Conservation (phyloP, 2,329 filamentous ascomycete species). For the Metarhizium sp. region DNA sequence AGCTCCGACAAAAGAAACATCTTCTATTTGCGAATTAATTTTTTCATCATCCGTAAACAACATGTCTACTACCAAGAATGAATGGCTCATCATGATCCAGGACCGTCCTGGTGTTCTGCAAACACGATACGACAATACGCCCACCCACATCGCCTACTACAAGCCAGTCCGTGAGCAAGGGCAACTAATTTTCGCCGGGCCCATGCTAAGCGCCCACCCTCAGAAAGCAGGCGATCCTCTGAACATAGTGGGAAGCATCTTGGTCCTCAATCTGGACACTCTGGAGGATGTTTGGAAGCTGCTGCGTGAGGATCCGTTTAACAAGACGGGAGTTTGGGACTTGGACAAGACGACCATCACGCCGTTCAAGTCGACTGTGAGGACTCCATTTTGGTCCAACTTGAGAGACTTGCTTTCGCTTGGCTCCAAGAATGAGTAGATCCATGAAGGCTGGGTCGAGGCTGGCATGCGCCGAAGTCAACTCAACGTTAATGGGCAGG, state of each 20-base stretch:
- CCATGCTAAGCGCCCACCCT: background rate
- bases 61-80: background rate
- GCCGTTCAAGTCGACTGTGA: background rate
- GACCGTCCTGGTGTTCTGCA: background rate
- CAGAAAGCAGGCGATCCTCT: background rate
- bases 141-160: background rate
- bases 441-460: background rate
- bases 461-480: background rate
- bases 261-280: background rate
- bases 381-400: background rate
- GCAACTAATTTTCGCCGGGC: background rate
- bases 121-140: background rate
- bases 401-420: background rate
- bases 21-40: no score
- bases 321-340: background rate
- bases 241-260: background rate
- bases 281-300: background rate
- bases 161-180: background rate
- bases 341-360: background rate
- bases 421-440: background rate
- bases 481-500: background rate
- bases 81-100: background rate
- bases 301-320: background rate
- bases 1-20: background rate
- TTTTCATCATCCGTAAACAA: background rate